These are phyloP conservation scores for Candida ortonii DNA, from an alignment of 805 yeast genomes.

Conservation along the genomic window DNA sequence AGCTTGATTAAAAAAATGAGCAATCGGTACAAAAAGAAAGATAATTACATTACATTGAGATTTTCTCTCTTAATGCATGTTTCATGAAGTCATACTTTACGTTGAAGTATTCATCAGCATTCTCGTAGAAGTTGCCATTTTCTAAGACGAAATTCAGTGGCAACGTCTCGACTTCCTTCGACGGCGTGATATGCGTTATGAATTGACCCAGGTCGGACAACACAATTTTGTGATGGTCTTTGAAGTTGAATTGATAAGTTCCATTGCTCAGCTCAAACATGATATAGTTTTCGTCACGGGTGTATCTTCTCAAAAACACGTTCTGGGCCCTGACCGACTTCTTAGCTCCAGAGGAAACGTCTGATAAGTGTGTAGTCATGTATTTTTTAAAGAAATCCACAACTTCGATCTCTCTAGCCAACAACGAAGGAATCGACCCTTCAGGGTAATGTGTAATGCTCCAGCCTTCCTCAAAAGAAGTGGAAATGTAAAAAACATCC, in stretches of 20 bases:
- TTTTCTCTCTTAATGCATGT: slow-evolving; percentile 54
- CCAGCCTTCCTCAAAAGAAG: slow-evolving; percentile 52
- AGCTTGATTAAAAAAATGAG: too few relatives aligned
- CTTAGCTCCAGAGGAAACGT: slow-evolving; percentile 65
- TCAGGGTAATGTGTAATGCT: slow-evolving; percentile 46
- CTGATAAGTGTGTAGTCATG: slow-evolving; percentile 87
- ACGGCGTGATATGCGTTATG: slow-evolving; percentile 79
- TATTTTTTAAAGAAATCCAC: slow-evolving; percentile 86
- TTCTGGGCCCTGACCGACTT: slow-evolving; percentile 47
- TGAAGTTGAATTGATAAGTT: slow-evolving; percentile 89
- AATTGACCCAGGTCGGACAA: slow-evolving; percentile 72
- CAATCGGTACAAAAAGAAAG: slow-evolving; percentile 5
- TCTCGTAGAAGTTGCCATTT: slow-evolving; percentile 38
- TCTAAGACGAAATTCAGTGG: slow-evolving; percentile 49
- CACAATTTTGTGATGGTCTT: slow-evolving; percentile 89
- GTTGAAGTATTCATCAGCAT: slow-evolving; percentile 45
- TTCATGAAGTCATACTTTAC: slow-evolving; percentile 58
- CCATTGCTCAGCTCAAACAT: slow-evolving; percentile 95
- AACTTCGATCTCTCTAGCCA: slow-evolving; percentile 74
- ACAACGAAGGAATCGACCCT: slow-evolving; percentile 41
- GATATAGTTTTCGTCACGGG: slow-evolving; percentile 74
- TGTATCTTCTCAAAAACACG: slow-evolving; percentile 77
- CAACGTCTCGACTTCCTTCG: slow-evolving; percentile 66
- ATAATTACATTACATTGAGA: slow-evolving; percentile 20
- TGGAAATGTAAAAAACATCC: slow-evolving; percentile 61